Conservation (phyloP, 495 filamentous ascomycete species). For the Podospora appendiculata region DNA sequence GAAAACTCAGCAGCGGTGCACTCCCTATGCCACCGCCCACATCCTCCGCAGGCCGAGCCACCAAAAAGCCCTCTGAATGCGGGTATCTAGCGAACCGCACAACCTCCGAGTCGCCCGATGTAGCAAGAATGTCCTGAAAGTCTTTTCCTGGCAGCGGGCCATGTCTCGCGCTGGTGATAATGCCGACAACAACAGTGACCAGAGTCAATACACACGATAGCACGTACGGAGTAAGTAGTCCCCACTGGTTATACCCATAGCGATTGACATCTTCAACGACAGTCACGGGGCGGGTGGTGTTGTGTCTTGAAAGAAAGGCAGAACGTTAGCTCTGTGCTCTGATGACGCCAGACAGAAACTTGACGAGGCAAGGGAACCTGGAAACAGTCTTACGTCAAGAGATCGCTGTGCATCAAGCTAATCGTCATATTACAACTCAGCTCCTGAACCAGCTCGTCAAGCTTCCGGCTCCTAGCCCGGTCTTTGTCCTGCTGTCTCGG, state of each 20-base stretch:
- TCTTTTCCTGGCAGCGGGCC: neutral
- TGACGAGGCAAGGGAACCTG: neutral
- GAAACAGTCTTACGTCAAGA: constrained; percentile 1
- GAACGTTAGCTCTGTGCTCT: neutral
- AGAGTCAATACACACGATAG: neutral
- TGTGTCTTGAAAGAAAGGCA: neutral
- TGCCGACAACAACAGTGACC: neutral
- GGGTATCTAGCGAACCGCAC: no score
- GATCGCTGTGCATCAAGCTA: constrained; percentile 4
- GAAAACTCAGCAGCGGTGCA: no score
- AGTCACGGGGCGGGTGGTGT: neutral
- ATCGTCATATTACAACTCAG: constrained; percentile 3
- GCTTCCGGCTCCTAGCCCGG: neutral
- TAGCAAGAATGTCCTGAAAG: constrained; percentile 2
- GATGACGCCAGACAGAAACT: neutral
- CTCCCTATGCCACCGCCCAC: no score
- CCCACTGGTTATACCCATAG: constrained; percentile 1
- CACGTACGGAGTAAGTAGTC: constrained; percentile 1
- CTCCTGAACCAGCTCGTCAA: constrained; percentile 2
- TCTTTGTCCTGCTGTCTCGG: constrained; percentile 1
- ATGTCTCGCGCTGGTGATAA: neutral
- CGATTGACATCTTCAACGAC: constrained; percentile 1
- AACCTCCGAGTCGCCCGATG: neutral
- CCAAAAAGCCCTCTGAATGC: no score
- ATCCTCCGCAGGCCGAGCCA: no score